Base-by-base conservation (phyloP, 2,329 filamentous ascomycete genomes). In the Hypoxylon sp. region DNA sequence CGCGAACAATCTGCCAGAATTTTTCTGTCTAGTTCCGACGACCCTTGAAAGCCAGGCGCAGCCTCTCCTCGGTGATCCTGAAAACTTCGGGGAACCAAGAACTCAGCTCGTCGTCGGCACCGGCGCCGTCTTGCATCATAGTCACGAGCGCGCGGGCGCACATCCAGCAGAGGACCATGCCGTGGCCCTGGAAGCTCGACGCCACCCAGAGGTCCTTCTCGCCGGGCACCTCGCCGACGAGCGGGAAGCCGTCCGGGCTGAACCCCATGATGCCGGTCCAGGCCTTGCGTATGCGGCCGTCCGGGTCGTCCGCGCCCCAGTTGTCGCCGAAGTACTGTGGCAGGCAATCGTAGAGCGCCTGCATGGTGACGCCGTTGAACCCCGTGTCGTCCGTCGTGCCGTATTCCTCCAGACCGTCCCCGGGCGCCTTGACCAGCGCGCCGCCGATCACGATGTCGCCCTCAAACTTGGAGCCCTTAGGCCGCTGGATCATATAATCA, bases 401-500 rank as follows among this genome's bases (percentile, higher is more conserved):
- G 57, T 77, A 85, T 61, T 85, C 81, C 2, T 65, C 67, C 11
- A 79, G 62, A 0, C 83, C 83, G 0, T 72, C 73, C 0, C 74
- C 64, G 0, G 73, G 68, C 2, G 78, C 73, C 41, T 75, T 74
- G 0, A 70, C 75, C 4, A 84, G 69, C 0, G 83, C 86, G 13
- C 87, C 87, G 0, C 87, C 87, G 11, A 89, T 86, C 24, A 89
- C 73, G 23, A 89, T 80, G 53, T 84, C 80, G 21, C 82, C 80
- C 2, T 71, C 73, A 18, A 75, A 72, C 15, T 60, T 64, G 2
- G 78, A 75, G 0, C 78, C 78, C n/a, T 75, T 71, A 0, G 81
- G 81, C 1, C 84, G 78, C 1, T 83, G 79, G 7, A 89, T 82
- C 79, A 90, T 84, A 70, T 90, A 90, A 58, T 90, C 88, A 67